Base-by-base conservation (phyloP, 768 basidiomycete genomes). In the Suillus bovinus region DNA sequence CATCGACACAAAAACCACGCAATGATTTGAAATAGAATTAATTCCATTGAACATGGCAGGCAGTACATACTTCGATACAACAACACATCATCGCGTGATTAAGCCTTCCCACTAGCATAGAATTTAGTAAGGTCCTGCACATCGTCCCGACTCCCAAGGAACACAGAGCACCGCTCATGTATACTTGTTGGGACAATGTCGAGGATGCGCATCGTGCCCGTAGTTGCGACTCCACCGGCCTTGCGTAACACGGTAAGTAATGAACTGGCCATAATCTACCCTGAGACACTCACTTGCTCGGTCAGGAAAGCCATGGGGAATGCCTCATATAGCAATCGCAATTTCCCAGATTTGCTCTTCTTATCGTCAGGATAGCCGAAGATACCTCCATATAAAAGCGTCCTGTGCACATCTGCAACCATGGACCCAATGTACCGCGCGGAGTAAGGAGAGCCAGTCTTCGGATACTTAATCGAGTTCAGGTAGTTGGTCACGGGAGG, bases 301-400 rank as follows among this genome's bases (percentile, higher is more conserved):
- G 87, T 94, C 73, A 98, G 77, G 79, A 89, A 96, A 10, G 94
- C 91, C 96, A 98, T 97, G 22, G 96, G 96, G 83, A 97, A 98
- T 4, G 94, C 96, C 77, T 99, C 97, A 69, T 99, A 99, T 52
- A 99, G 80, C 72, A 99, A 78, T 71, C 97, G 84, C 69, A 99
- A 82, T 79, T 99, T 99, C 53, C 97, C 96, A 61, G 78, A 89
- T 83, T 96, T 97, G 78, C 86, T 92, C 85, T 99, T 99, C 85
- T 93, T 97, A 79, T 99, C 97, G 71, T 89, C 88, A 9, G 97
- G 97, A 76, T 99, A 99, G 10, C 95, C 96, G 70, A 99, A 99
- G 70, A 99, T 99, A 47, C 97, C 97, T 27, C 97, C 97, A 71
- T 99, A 99, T 4, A 99, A 81, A 36, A 99, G 79, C 7, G 96